Percentiles rank a stretch among this genome's conserved stretches.
Evolutionary conservation across 495 filamentous ascomycete genomes (phyloP).

Genomic region (Podospora sp.): DNA sequence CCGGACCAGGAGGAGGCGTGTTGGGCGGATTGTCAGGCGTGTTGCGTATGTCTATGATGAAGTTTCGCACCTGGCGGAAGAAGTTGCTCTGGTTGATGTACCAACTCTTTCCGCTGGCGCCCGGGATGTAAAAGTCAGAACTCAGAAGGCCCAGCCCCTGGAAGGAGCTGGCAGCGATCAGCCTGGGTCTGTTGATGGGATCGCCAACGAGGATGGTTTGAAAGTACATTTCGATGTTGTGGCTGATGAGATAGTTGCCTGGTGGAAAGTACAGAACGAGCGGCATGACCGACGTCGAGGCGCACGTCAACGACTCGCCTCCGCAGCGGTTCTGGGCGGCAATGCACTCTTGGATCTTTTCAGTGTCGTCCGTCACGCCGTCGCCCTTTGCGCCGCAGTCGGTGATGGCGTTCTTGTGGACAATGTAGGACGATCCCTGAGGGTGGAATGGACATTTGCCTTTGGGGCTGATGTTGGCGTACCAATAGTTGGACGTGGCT

Average conservation of each 20-base stretch:
- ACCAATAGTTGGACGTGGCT: no score
- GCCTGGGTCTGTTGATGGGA: constrained; percentile 28
- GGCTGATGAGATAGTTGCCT: constrained; percentile 73
- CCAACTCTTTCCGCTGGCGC: no score
- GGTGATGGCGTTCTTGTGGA: no score
- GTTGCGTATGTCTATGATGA: constrained; percentile 80
- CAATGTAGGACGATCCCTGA: no score
- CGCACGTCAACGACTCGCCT: constrained; percentile 70
- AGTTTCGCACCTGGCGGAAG: constrained; percentile 94
- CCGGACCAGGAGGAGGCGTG: background rate
- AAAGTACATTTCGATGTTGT: constrained; percentile 71
- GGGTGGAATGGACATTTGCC: constrained; percentile 15
- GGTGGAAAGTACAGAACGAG: constrained; percentile 81
- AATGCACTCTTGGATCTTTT: constrained; percentile 86
- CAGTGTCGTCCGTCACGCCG: constrained; percentile 81
- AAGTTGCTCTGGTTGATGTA: constrained; percentile 80
- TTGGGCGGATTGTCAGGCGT: constrained; percentile 54
- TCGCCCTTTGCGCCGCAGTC: constrained; percentile 68
- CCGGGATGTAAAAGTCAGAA: no score
- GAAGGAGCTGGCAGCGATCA: no score
- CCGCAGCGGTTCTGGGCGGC: constrained; percentile 76
- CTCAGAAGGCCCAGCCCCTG: no score
- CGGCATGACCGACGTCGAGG: constrained; percentile 74
- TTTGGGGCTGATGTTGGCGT: no score
- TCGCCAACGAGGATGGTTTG: constrained; percentile 84